Evolutionary conservation across 768 basidiomycete genomes (phyloP).

Genomic region (Rhodotorula kratochvilovae): DNA sequence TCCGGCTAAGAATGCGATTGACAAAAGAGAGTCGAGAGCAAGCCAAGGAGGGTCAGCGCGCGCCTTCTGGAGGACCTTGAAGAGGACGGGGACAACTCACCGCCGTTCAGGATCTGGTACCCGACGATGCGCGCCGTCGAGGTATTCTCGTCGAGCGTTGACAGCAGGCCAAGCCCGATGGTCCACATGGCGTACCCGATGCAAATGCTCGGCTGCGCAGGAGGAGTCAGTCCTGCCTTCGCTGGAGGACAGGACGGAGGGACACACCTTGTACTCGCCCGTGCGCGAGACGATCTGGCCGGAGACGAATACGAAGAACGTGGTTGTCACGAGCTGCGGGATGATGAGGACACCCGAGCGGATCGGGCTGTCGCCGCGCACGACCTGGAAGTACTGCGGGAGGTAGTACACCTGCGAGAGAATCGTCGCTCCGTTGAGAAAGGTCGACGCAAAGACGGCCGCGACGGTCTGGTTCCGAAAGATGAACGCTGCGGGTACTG

Average conservation of each 20-base stretch:
- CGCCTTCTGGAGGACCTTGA: not conserved
- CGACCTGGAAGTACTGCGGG: slow-evolving; percentile 72
- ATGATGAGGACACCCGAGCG: slow-evolving; percentile 64
- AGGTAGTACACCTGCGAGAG: slow-evolving; percentile 27
- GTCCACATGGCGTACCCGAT: slow-evolving; percentile 66
- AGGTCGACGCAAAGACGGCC: slow-evolving; percentile 17
- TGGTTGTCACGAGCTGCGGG: slow-evolving; percentile 58
- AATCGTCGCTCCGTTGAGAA: slow-evolving; percentile 8
- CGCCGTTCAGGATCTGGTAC: slow-evolving; percentile 60
- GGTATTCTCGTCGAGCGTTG: slow-evolving; percentile 57
- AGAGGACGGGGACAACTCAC: not conserved
- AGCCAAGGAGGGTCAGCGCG: not conserved
- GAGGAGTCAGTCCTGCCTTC: not conserved
- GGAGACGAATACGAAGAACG: slow-evolving; percentile 23
- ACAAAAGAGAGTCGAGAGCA: not conserved
- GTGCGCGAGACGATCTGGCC: slow-evolving; percentile 49
- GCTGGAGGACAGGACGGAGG: slow-evolving; percentile 46
- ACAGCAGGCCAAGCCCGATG: slow-evolving; percentile 65
- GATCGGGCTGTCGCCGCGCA: slow-evolving; percentile 63
- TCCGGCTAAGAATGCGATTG: slow-evolving; percentile 50
- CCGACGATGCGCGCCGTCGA: slow-evolving; percentile 56
- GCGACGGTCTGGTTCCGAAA: slow-evolving; percentile 44
- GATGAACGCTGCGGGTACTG: slow-evolving; percentile 44
- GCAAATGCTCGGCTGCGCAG: slow-evolving; percentile 54
- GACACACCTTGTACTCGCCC: slow-evolving; percentile 44